These are phyloP conservation scores for Teratosphaeria viscida DNA, from an alignment of 2,329 filamentous ascomycete species.

Conservation along the genomic window DNA sequence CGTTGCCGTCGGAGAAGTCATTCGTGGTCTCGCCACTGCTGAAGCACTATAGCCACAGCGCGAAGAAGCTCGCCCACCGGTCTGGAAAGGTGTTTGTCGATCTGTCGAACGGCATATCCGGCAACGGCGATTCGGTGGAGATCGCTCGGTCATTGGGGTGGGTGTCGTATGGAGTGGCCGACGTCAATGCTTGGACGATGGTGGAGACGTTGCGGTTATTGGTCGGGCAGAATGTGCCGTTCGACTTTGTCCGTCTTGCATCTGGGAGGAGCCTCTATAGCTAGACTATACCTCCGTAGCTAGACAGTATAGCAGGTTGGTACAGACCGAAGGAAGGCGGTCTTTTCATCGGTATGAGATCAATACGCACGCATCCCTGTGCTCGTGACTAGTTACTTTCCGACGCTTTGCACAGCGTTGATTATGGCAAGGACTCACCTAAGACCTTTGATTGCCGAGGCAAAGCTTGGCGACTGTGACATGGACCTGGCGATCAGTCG, in stretches of 20 bases:
- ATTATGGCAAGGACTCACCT: no score
- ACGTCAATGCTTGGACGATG: conserved; percentile 74
- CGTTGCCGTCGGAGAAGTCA: conserved; percentile 66
- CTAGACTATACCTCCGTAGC: conserved; percentile 31
- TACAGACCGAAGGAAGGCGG: neutral
- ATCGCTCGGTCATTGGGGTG: conserved; percentile 68
- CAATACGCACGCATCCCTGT: neutral
- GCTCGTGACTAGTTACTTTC: no score
- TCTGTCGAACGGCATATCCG: conserved; percentile 53
- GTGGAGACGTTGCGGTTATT: conserved; percentile 69
- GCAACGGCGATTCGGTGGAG: conserved; percentile 57
- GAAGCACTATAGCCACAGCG: conserved; percentile 53
- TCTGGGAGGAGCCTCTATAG: conserved; percentile 44
- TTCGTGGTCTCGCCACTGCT: conserved; percentile 68
- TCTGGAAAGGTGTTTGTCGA: conserved; percentile 66
- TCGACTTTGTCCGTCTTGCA: conserved; percentile 74
- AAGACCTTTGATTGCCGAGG: no score
- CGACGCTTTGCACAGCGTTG: no score
- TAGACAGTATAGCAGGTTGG: conserved; percentile 15
- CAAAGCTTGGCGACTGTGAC: no score
- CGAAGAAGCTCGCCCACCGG: conserved; percentile 22
- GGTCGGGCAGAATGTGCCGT: conserved; percentile 71
- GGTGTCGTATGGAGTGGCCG: conserved; percentile 66
- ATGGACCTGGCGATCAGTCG: neutral
- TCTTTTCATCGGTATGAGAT: neutral